A percentile compares a stretch with the other conserved stretches of the same genome.
phyloP scores from a whole-genome alignment of 495 filamentous ascomycete species.

The Hypoxylon intermedium region DNA sequence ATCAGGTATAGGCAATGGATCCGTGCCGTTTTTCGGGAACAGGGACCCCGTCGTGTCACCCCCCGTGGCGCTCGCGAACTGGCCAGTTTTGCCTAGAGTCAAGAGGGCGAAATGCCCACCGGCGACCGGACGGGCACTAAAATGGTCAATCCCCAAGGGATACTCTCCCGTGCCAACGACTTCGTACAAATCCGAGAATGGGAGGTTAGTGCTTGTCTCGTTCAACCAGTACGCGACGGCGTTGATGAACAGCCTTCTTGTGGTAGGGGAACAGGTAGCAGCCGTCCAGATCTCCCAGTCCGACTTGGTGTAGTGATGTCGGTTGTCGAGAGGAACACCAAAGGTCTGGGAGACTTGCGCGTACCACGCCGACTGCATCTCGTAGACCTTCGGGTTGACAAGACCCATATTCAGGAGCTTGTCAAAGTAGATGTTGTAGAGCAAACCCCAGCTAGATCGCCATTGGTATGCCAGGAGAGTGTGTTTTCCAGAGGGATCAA shows the following conservation, averaged over 20 bases:
- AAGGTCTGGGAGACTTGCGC: conserved; percentile 68
- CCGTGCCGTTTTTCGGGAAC: conserved; percentile 29
- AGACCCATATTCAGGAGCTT: conserved; percentile 55
- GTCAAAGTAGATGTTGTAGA: conserved; percentile 78
- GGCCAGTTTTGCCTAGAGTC: conserved; percentile 62
- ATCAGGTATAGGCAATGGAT: conserved; percentile 12
- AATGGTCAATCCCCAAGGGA: conserved; percentile 38
- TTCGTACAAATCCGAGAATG: conserved; percentile 48
- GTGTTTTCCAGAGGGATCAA: conserved; percentile 66
- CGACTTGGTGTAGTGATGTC: conserved; percentile 76
- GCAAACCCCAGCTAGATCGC: conserved; percentile 84
- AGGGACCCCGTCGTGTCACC: conserved; percentile 48
- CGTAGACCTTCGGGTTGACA: conserved; percentile 70
- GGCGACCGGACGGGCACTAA: conserved; percentile 60
- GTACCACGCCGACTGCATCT: conserved; percentile 75
- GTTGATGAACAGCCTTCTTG: conserved; percentile 66
- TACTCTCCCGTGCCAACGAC: conserved; percentile 47
- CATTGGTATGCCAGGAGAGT: conserved; percentile 83
- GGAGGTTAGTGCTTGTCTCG: conserved; percentile 61
- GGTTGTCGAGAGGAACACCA: conserved; percentile 76
- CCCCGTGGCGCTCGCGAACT: conserved; percentile 58
- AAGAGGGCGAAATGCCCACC: conserved; percentile 62
- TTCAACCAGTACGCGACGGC: conserved; percentile 76
- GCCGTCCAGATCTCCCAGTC: conserved; percentile 84
- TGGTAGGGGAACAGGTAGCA: conserved; percentile 62